Evolutionary conservation across 1,139 yeast species (phyloP), one percentile per base, ranked within the genome.

Genomic region (Sugiyamaella pinicola): DNA sequence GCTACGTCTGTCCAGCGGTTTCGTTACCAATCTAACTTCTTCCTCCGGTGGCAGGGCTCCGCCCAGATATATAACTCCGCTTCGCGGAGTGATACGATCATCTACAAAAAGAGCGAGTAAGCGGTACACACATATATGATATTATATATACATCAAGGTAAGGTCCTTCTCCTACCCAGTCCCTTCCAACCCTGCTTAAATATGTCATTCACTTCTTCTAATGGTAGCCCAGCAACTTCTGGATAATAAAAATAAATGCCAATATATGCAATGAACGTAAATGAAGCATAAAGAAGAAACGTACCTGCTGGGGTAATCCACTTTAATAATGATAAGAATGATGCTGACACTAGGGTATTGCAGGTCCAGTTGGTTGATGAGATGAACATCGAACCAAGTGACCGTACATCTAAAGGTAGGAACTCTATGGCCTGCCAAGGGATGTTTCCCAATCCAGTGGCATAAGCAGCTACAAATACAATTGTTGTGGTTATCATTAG

Each of bases 361-460:
- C 75, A 68, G 1, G 69, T 53, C 81, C 82, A 78, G 51, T 76
- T 76, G 2, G 76, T 70, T 49, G 74, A 70, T 4, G 79, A 66
- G 10, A 77, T 72, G 54, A 74, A 57, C 52, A 78, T 73, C 15
- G 78, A 69, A 1, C 80, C 81, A 29, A 74, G 64, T 2, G 79
- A 69, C 50, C 81, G 67, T 18, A 73, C 71, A 48, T 74, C 72
- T 33, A 74, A 52, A 0, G 81, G 79, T 40, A 77, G 60, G 53
- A 77, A 74, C 55, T 77, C 81, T 0, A 75, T 78, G 8, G 77
- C 71, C 44, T 69, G 73, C 81, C 81, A 77, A 0, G 81, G 81
- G 12, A 77, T 69, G 4, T 74, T 72, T 0, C 81, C 81, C 61
- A 76, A 61, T 1, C 75, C 81, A 1, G 75, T 63, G 0, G 81